Evolutionary conservation across 2,329 filamentous ascomycete genomes (phyloP), one percentile per base, ranked within the genome.

Genomic region (Phyllosticta citribraziliensis): DNA sequence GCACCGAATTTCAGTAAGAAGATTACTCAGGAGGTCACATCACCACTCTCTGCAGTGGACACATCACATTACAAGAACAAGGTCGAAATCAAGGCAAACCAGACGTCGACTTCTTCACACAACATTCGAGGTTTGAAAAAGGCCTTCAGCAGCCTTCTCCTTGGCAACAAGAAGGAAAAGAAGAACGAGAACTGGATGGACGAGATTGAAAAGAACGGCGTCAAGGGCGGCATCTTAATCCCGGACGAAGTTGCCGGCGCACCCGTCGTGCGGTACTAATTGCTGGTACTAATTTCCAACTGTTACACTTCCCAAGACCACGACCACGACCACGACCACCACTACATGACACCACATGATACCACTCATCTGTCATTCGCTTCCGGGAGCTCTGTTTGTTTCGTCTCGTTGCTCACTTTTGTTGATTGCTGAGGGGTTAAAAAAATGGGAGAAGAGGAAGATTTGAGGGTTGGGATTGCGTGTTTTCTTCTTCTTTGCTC

Each of bases 141-240:
- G 58, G 70, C 73, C 2, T 67, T 74, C 30, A 70, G 66, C 25
- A 68, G 68, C 3, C 60, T 65, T 5, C 55, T 55, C 1, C 30
- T 61, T 5, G 60, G 60, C n/a, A 54, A 54, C 3, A 74, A 71
- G 61, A 73, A 72, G 62, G 74, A 72, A 56, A 57, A 55, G 55
- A 74, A 71, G 64, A 70, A 70, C 52, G 70, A 69, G 17, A 70
- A 71, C 54, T 76, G 75, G 74, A 76, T 76, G 75, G 71, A 76
- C 17, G 70, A 72, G 61, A 65, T 77, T 22, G 72, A 75, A 56
- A 73, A 72, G 62, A 67, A 73, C 19, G 75, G 75, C 2, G 68
- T 76, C n/a, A 74, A 70, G 56, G 70, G 70, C 47, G 75, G 76
- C 17, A 68, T 76, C 12, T 62, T 74, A 61, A 64, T 72, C 12